A percentile compares a stretch with the other conserved stretches of the same genome.
phyloP scores from a whole-genome alignment of 257 asterid genomes.

The Ilex asprella region DNA sequence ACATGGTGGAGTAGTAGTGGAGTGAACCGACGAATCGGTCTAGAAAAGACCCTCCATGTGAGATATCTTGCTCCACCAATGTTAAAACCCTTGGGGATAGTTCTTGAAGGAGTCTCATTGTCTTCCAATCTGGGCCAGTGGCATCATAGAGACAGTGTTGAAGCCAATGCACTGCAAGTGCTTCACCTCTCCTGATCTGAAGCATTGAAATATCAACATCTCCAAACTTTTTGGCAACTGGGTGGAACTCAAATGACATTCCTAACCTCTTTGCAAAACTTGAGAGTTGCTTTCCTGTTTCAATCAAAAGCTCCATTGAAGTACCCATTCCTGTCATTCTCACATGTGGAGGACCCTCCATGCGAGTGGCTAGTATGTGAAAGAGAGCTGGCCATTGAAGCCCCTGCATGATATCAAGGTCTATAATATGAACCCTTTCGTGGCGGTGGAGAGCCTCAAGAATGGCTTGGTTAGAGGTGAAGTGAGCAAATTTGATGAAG shows the following conservation, averaged over 20 bases:
- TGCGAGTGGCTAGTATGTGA: slow-evolving; percentile 61
- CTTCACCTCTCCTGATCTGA: slow-evolving; percentile 39
- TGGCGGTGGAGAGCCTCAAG: slow-evolving; percentile 54
- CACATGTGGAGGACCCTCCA: slow-evolving; percentile 67
- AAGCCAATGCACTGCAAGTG: slow-evolving; percentile 66
- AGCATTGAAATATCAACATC: slow-evolving; percentile 34
- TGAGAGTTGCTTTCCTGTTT: slow-evolving; percentile 61
- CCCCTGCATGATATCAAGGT: slow-evolving; percentile 77
- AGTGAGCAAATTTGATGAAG: slow-evolving; percentile 62
- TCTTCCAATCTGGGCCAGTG: slow-evolving; percentile 67
- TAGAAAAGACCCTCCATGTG: slow-evolving; percentile 59
- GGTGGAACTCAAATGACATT: slow-evolving; percentile 59
- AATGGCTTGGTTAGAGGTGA: slow-evolving; percentile 76
- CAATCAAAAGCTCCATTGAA: slow-evolving; percentile 39
- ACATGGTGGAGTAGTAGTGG: slow-evolving; percentile 69
- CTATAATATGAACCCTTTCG: slow-evolving; percentile 53
- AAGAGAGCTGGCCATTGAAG: slow-evolving; percentile 81
- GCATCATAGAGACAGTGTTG: slow-evolving; percentile 78
- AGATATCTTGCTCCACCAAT: slow-evolving; percentile 65
- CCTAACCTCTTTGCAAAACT: slow-evolving; percentile 58
- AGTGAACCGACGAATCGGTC: slow-evolving; percentile 73
- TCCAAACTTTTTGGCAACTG: slow-evolving; percentile 44
- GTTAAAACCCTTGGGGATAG: slow-evolving; percentile 55
- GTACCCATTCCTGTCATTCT: slow-evolving; percentile 68
- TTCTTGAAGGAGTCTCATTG: slow-evolving; percentile 46